phyloP scores from a whole-genome alignment of 768 basidiomycete species.

The Sporobolomyces phaffii region DNA sequence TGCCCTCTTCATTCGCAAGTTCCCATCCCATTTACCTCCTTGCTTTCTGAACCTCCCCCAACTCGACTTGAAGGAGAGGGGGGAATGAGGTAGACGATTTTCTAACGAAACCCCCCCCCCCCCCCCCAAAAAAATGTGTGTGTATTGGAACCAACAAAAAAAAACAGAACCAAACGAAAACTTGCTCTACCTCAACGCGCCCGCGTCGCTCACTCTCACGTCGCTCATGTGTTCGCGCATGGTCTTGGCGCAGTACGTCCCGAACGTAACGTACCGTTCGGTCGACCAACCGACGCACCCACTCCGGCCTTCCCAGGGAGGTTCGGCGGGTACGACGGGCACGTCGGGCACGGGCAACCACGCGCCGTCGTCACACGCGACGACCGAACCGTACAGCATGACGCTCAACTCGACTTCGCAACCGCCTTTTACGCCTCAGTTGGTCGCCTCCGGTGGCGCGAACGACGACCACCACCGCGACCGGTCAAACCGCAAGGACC shows the following conservation, averaged over 20 bases:
- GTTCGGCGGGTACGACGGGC: too few species aligned
- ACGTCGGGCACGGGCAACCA: too few species aligned
- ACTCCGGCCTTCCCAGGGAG: too few species aligned
- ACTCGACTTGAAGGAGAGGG: too few species aligned
- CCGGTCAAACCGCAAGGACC: neutral
- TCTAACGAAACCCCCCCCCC: too few species aligned
- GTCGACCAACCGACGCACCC: neutral
- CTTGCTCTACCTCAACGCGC: conserved; percentile 2
- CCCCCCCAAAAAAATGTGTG: too few species aligned
- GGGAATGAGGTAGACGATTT: too few species aligned
- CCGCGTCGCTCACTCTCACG: neutral
- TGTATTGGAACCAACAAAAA: too few species aligned
- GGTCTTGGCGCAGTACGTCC: neutral
- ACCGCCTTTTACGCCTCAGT: too few species aligned
- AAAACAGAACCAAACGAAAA: neutral
- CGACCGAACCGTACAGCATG: neutral
- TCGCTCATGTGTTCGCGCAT: conserved; percentile 12
- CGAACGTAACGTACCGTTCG: neutral
- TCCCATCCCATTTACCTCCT: neutral
- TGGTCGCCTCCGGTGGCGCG: too few species aligned
- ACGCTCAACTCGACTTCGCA: neutral
- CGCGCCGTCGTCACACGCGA: too few species aligned
- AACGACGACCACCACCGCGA: neutral
- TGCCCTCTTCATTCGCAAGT: neutral
- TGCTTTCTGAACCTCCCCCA: too few species aligned